Conservation (phyloP, 192 early-diverging fungal species). For the Physocladia obscura region DNA sequence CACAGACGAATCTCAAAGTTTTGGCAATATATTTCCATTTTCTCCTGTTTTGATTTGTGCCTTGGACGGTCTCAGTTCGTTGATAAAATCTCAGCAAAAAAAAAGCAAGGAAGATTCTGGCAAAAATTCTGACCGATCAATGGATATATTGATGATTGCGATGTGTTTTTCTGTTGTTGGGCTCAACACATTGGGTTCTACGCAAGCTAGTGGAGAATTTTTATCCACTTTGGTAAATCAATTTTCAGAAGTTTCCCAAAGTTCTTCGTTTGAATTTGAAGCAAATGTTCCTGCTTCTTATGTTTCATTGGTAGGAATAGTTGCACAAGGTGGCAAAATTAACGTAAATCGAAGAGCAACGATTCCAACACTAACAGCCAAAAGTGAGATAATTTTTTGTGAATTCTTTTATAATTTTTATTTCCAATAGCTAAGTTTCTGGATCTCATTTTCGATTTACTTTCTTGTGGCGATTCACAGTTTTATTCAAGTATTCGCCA, state of each 20-base stretch:
- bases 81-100: constrained; percentile 21
- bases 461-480: background rate
- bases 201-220: constrained; percentile 27
- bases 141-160: constrained; percentile 10
- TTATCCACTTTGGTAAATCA: constrained; percentile 8
- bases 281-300: too few species aligned
- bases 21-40: constrained; percentile 30
- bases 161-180: constrained; percentile 26
- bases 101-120: background rate
- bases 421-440: background rate
- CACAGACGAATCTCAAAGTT: background rate
- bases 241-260: too few species aligned
- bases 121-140: too few species aligned
- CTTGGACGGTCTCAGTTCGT: constrained; percentile 33
- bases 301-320: too few species aligned
- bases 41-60: constrained; percentile 37
- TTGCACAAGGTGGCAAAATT: too few species aligned
- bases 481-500: background rate
- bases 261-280: too few species aligned
- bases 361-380: background rate
- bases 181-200: constrained; percentile 12
- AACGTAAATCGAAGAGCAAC: too few species aligned
- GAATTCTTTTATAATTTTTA: too few species aligned
- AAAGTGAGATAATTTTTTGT: background rate
- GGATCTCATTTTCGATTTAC: background rate